Percentiles rank a stretch among this genome's conserved stretches.
These are phyloP conservation scores for Fomitopsis betulina DNA, from an alignment of 1,284 basidiomycete genomes.

Conservation along the genomic window DNA sequence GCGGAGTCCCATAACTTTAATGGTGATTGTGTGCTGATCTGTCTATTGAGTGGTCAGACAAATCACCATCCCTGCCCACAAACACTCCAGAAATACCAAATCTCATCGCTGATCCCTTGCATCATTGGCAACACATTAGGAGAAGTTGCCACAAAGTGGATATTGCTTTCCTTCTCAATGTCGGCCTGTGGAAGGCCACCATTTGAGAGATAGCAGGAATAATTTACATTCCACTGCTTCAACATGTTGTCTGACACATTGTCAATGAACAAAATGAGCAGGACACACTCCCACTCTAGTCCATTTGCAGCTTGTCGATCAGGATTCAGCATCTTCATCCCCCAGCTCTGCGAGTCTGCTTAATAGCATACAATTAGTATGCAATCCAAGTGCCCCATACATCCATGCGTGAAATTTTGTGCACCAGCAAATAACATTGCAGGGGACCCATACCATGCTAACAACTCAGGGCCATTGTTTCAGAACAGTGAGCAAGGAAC, in stretches of 20 bases:
- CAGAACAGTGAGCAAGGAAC: too few relatives aligned
- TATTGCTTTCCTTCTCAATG: slow-evolving; percentile 2
- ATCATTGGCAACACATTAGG: slow-evolving; percentile 14
- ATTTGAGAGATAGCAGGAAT: slow-evolving; percentile 12
- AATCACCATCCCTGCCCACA: too few relatives aligned
- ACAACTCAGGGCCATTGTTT: too few relatives aligned
- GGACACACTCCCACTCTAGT: slow-evolving; percentile 3
- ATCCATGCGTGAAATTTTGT: too few relatives aligned
- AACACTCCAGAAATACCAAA: too few relatives aligned
- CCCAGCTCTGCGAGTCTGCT: not conserved
- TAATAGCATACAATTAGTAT: too few relatives aligned
- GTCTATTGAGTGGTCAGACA: too few relatives aligned
- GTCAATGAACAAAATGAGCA: slow-evolving; percentile 13
- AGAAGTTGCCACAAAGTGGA: slow-evolving; percentile 9
- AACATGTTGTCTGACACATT: slow-evolving; percentile 13
- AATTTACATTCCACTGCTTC: slow-evolving; percentile 15
- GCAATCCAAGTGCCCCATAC: too few relatives aligned
- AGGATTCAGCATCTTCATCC: slow-evolving; percentile 1
- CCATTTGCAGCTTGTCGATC: slow-evolving; percentile 2
- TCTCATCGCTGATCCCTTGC: slow-evolving; percentile 1
- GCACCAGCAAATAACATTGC: too few relatives aligned
- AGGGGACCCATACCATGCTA: too few relatives aligned
- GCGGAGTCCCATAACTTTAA: too few relatives aligned
- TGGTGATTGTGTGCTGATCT: too few relatives aligned
- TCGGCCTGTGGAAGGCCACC: slow-evolving; percentile 3